A percentile compares a stretch with the other conserved stretches of the same genome.
Conservation (phyloP, 2,329 filamentous ascomycete species). For the Alternaria angustiovoidea region DNA sequence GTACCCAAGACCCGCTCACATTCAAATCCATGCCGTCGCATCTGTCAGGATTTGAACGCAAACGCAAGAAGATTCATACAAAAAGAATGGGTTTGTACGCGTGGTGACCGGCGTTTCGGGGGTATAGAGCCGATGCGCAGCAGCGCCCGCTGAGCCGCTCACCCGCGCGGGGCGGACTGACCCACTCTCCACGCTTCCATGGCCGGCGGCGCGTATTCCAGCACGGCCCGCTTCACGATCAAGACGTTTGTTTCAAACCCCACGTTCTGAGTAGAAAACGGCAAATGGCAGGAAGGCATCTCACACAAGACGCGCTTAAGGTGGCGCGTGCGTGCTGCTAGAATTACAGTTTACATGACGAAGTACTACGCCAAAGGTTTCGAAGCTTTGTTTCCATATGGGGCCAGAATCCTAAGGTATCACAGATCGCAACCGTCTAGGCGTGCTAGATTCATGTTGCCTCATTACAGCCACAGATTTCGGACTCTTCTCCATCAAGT, state of each 20-base stretch:
- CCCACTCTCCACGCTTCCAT: not conserved
- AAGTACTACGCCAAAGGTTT: not conserved
- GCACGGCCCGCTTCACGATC: not conserved
- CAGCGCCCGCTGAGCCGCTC: not conserved
- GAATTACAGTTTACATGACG: not conserved
- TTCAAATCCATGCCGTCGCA: too few relatives aligned
- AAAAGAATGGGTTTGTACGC: not conserved
- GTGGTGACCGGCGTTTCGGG: not conserved
- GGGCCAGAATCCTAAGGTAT: not conserved
- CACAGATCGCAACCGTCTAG: not conserved
- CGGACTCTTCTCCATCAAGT: not conserved
- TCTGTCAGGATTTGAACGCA: too few relatives aligned
- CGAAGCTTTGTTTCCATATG: not conserved
- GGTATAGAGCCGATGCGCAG: not conserved
- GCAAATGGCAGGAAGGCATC: not conserved
- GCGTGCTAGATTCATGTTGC: not conserved
- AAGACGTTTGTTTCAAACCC: constrained; percentile 1
- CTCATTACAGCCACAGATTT: not conserved
- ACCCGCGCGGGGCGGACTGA: not conserved
- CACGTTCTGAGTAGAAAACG: not conserved
- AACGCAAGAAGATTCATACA: not conserved
- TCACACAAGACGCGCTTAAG: not conserved
- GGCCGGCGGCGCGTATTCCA: not conserved
- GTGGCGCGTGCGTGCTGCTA: not conserved
- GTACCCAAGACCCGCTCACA: too few relatives aligned